Evolutionary conservation across 1,284 basidiomycete genomes (phyloP), one percentile per base, ranked within the genome.

Genomic region (Boletus semigastroideus): DNA sequence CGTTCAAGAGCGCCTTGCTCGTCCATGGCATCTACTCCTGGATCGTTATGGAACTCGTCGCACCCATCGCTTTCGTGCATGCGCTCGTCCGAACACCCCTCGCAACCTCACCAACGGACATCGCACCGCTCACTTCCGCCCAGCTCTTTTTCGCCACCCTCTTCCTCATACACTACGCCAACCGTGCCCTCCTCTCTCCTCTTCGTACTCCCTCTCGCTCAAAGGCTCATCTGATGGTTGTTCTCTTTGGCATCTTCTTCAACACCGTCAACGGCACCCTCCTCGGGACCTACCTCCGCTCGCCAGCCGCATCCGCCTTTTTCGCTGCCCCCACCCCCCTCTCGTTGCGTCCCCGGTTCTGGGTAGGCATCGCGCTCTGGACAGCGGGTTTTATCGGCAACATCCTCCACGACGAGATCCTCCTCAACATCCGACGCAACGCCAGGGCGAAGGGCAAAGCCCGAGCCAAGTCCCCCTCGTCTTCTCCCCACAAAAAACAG

Each of bases 21-120:
- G 60, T 88, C 8, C 77, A 87, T 57, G 86, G 86, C 16, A 77
- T 81, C 55, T 77, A 74, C 58, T 76, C 87, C 30, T 95, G 93
- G 92, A 87, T 92, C 25, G 38, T 80, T 45, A 95, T 95, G 92
- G 93, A 96, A 70, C 72, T 90, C 39, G 77, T 89, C n/a, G 80
- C 90, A 4, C 90, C 92, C 8, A 48, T 83, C 57, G 61, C 67
- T n/a, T 85, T 90, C 63, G 49, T 77, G 33, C 71, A 74, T 70
- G 73, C 76, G 39, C 77, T 79, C 73, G 58, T 78, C 14, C 66
- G 74, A 54, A 73, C 76, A 16, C 80, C 83, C 64, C 80, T 55
- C 66, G 75, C 46, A 16, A 53, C 50, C 45, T 68, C 49, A 54
- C 65, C 34, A 49, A 48, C 56, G 54, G 48, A 70, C 60, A 13